A percentile compares a stretch with the other conserved stretches of the same genome.
Evolutionary conservation across 805 yeast species (phyloP).

Genomic region (Nakazawaea pomicola): DNA sequence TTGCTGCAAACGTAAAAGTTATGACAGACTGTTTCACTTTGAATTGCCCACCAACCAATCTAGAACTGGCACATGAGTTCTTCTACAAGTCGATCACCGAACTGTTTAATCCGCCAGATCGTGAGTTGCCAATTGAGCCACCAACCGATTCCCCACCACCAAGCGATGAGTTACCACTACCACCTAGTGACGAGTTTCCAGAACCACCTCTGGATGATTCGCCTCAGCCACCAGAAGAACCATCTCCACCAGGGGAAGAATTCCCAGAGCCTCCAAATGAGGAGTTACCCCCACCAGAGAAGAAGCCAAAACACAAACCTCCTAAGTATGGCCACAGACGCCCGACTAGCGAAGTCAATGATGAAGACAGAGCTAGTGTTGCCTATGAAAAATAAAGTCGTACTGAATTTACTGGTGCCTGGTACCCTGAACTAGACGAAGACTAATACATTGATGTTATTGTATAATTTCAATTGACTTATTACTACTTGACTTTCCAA

Average conservation of each 20-base stretch:
- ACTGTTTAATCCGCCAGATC: too few relatives aligned
- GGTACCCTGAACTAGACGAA: too few relatives aligned
- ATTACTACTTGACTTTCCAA: too few relatives aligned
- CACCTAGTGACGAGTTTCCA: neutral
- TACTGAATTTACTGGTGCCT: too few relatives aligned
- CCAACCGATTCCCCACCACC: too few relatives aligned
- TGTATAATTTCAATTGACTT: too few relatives aligned
- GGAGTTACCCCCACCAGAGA: neutral
- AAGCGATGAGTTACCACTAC: neutral
- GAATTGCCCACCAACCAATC: conserved; percentile 7
- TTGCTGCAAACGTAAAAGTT: conserved; percentile 33
- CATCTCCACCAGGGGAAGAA: neutral
- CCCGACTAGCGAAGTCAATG: too few relatives aligned
- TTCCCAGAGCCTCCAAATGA: conserved; percentile 3
- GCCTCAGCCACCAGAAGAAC: neutral
- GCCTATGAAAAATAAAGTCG: too few relatives aligned
- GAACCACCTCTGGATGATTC: neutral
- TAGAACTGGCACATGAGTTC: conserved; percentile 17
- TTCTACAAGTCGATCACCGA: too few relatives aligned
- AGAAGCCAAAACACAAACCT: conserved; percentile 9
- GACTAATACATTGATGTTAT: too few relatives aligned
- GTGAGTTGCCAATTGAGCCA: too few relatives aligned
- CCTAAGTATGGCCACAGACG: conserved; percentile 9
- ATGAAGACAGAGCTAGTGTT: too few relatives aligned
- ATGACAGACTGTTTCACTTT: conserved; percentile 35